A percentile compares a stretch with the other conserved stretches of the same genome.
phyloP scores from a whole-genome alignment of 768 basidiomycete genomes.

The Tylopilus sp. region DNA sequence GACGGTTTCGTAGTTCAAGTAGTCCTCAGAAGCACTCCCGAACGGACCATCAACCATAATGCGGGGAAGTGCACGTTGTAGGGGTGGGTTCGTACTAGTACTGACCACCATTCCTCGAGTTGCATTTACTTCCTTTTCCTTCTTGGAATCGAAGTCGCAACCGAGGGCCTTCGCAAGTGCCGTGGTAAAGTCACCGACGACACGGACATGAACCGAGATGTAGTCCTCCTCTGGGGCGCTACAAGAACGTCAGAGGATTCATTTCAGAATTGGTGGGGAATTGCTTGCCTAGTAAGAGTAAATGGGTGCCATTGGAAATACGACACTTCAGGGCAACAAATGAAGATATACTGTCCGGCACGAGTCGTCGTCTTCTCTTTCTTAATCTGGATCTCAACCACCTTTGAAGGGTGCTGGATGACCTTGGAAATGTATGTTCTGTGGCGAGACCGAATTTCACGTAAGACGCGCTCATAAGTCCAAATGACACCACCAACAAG shows the following conservation, averaged over 20 bases:
- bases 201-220: conserved; percentile 89
- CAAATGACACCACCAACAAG: conserved; percentile 82
- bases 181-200: conserved; percentile 88
- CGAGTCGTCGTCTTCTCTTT: conserved; percentile 83
- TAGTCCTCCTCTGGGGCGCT: conserved; percentile 96
- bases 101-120: conserved; percentile 60
- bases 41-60: conserved; percentile 98
- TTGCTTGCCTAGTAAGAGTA: conserved; percentile 73
- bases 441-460: conserved; percentile 89
- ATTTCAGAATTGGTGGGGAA: not conserved
- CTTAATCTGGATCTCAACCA: conserved; percentile 96
- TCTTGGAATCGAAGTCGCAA: conserved; percentile 68
- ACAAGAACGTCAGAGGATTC: not conserved
- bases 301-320: conserved; percentile 99
- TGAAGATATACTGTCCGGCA: conserved; percentile 92
- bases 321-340: conserved; percentile 86
- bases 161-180: conserved; percentile 80
- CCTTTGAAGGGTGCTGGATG: conserved; percentile 91
- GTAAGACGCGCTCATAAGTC: conserved; percentile 84
- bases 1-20: conserved; percentile 84
- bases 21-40: conserved; percentile 89
- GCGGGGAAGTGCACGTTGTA: conserved; percentile 78
- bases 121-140: conserved; percentile 42
- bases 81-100: conserved; percentile 50
- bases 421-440: conserved; percentile 92